Base-by-base conservation (phyloP, 1,284 basidiomycete species). In the Golubevia pallescens region DNA sequence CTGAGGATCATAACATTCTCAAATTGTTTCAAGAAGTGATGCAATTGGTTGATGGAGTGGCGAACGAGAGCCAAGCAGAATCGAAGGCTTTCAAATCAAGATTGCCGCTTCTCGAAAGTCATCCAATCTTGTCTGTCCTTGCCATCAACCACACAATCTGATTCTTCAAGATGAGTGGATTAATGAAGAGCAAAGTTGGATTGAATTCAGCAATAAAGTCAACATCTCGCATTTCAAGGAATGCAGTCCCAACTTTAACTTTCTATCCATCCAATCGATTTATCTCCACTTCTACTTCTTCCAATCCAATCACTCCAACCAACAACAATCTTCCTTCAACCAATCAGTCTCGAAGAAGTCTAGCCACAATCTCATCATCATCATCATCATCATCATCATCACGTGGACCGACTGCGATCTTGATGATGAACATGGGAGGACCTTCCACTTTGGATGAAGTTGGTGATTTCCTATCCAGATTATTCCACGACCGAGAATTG, bases 381-480 rank as follows among this genome's bases (percentile, higher is more conserved):
- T n/a, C n/a, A n/a, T n/a, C n/a, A n/a, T n/a, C n/a, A n/a, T n/a
- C n/a, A n/a, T 56, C 54, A 7, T 7, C 54, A 6, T 56, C 54
- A 6, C 13, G 7, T 32, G 20, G 20, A 21, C 80, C 80, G 3
- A 85, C 82, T 3, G 82, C 70, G 16, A 65, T 85, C 24, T 68
- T 85, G n/a, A 71, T 85, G 62, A 81, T 85, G 81, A 85, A 85
- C 69, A 83, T 85, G 82, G 82, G 82, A 10, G 82, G 82, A 0
- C 82, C 82, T 2, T 69, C 75, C 3, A 82, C 81, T 2, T 66
- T 70, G 13, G 80, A 80, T 53, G 81, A 85, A 56, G 80, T 81
- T 8, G 77, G 80, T 52, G 75, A 81, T 65, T 85, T 82, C 52
- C 74, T 85, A 57, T 82, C 81, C 21, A 79, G 81, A 5, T 78